Evolutionary conservation across 306 rosid genomes (phyloP), one percentile per base, ranked within the genome.

Genomic region (Cucumis hystrix): DNA sequence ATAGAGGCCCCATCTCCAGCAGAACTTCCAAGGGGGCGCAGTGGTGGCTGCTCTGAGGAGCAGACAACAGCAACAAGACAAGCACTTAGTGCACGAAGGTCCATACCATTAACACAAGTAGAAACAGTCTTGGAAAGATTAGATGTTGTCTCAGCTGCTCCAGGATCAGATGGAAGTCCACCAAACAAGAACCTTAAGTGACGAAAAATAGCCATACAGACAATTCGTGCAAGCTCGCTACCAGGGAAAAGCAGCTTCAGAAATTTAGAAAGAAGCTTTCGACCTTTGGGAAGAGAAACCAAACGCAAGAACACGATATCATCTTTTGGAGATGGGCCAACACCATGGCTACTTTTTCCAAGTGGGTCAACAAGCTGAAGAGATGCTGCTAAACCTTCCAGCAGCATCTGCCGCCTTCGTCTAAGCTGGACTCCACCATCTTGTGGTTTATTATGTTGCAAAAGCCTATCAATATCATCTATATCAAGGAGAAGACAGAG

Each of bases 51-150:
- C 87, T 96, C 94, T 0, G 90, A 89, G 62, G 98, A 91, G 81
- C 93, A 96, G 77, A 92, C 96, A 35, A 88, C 97, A 7, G 99
- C 96, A 59, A 95, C 99, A 65, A 96, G 94, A 83, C 98, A 92
- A 80, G 92, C 96, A 82, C 99, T 96, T 17, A 96, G 86, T 37
- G 92, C 85, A 83, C 92, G 87, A 60, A 96, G 98, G 85, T 96
- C 99, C 99, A 91, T 96, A 21, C 84, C 91, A 17, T 65, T 79
- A 47, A 88, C 80, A 82, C 97, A 89, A 51, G 66, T 62, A 61
- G 99, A 87, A 74, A 91, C 96, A 41, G 89, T 86, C 85, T 52
- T 87, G 0, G 96, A 96, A 80, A 96, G 92, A 85, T 88, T 87
- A 70, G 73, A 81, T 40, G 91, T 80, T 2, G 92, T 83, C 76